Conservation (phyloP, 2,329 filamentous ascomycete genomes). For the Phialophora chinensis region DNA sequence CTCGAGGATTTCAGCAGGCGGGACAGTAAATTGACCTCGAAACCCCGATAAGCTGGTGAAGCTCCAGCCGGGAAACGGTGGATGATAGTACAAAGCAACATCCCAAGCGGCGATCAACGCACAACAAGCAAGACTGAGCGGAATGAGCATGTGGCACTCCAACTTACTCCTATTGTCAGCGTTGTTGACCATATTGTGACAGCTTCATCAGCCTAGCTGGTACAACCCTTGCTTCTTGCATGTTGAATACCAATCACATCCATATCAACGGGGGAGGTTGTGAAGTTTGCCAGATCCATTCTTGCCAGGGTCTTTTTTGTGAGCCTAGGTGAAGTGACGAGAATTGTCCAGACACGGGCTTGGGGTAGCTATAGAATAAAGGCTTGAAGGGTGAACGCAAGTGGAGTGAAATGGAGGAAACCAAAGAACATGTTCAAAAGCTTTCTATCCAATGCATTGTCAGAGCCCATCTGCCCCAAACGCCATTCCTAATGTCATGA, state of each 20-base stretch:
- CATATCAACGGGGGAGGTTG: neutral
- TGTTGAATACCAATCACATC: neutral
- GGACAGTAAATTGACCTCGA: neutral
- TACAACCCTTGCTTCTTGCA: neutral
- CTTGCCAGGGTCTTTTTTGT: neutral
- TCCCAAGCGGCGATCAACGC: neutral
- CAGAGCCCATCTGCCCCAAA: slow-evolving; percentile 2
- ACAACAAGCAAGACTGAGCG: neutral
- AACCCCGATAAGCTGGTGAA: neutral
- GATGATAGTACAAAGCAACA: neutral
- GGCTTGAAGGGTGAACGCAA: neutral
- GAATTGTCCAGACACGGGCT: neutral
- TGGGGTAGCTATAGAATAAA: neutral
- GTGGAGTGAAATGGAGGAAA: neutral
- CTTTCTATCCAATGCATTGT: slow-evolving; percentile 12
- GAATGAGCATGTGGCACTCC: neutral
- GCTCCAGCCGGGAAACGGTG: too few species aligned
- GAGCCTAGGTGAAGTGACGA: neutral
- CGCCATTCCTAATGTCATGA: slow-evolving; percentile 12
- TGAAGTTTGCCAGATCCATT: neutral
- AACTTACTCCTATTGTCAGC: neutral
- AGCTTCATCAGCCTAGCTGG: neutral
- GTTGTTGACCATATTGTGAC: neutral
- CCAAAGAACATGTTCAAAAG: slow-evolving; percentile 1
- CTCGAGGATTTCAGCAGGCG: neutral